Conservation (phyloP, 768 basidiomycete genomes). For the Pisolithus microcarpus region DNA sequence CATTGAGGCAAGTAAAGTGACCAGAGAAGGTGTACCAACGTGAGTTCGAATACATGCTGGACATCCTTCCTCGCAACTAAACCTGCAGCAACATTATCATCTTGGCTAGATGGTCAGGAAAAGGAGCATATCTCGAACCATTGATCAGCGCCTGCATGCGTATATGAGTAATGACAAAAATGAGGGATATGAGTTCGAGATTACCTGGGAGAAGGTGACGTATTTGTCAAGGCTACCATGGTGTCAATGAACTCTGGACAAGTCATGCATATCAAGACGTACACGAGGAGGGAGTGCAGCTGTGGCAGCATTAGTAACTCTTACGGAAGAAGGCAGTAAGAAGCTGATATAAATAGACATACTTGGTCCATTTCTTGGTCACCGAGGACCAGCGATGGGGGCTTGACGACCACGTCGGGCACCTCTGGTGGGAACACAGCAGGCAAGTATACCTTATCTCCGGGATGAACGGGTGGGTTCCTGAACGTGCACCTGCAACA, state of each 20-base stretch:
- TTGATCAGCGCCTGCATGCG: slow-evolving; percentile 17
- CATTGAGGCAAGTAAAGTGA: slow-evolving; percentile 11
- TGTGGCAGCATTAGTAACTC: slow-evolving; percentile 11
- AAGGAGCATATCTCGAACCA: slow-evolving; percentile 7
- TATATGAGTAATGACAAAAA: slow-evolving; percentile 17
- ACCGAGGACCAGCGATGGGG: slow-evolving; percentile 28
- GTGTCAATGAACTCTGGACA: slow-evolving; percentile 31
- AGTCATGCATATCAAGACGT: slow-evolving; percentile 13
- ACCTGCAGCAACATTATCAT: slow-evolving; percentile 7
- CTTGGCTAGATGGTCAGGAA: neutral
- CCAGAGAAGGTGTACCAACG: slow-evolving; percentile 7
- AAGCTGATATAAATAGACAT: neutral
- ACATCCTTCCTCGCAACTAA: slow-evolving; percentile 18
- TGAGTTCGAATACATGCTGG: slow-evolving; percentile 23
- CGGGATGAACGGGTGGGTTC: slow-evolving; percentile 25
- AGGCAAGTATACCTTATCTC: slow-evolving; percentile 41
- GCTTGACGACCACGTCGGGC: slow-evolving; percentile 11
- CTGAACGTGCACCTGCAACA: slow-evolving; percentile 40
- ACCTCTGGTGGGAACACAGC: slow-evolving; percentile 43
- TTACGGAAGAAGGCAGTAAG: neutral
- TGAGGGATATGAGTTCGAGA: slow-evolving; percentile 26
- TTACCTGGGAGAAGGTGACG: slow-evolving; percentile 22
- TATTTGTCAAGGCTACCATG: slow-evolving; percentile 33
- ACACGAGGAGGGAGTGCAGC: slow-evolving; percentile 59
- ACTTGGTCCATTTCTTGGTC: slow-evolving; percentile 46